Evolutionary conservation across 176 grass and related monocot genomes (phyloP), one percentile per base, ranked within the genome.

Genomic region (Bothriochloa decipiens): DNA sequence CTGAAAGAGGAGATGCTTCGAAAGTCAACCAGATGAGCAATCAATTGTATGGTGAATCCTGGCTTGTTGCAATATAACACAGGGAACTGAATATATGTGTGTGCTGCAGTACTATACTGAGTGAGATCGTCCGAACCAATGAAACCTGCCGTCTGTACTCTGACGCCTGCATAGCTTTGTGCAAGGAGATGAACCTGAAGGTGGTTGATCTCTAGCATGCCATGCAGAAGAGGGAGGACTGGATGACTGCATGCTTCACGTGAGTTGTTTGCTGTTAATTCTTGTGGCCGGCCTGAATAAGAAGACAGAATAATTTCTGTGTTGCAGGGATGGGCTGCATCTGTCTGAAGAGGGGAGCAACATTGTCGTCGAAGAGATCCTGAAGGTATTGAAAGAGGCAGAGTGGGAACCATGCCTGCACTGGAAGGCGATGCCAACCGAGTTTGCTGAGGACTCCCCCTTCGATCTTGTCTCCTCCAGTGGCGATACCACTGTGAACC

Each of bases 401-500:
- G 92, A 97, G 9, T 97, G 95, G 95, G 84, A 94, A 35, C 95
- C 95, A 26, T 91, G 92, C 17, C 65, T 97, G 14, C 74, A 91
- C 86, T 97, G 95, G 92, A 94, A 92, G 75, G 83, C 78, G 20
- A 42, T 97, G 86, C 75, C 78, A 4, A 89, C 92, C 1, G 95
- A 97, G 82, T 97, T 94, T n/a, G 88, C 7, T 15, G 92, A 97
- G 80, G 92, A 97, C 60, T 97, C 92, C 0, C 67, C 84, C 42
- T 94, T 83, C 11, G 92, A 97, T 62, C 83, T 94, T 7, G 88
- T 97, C 75, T 43, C 90, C 50, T 84, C 84, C 58, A 89, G 90
- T 75, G 95, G 92, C 49, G 36, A 28, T 70, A 81, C 84, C 29
- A 97, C 95, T 26, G 23, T 87, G 33, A 97, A 97, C 78, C 71